These are phyloP conservation scores for Aureobasidium namibiae DNA, from an alignment of 2,329 filamentous ascomycete genomes.

Conservation along the genomic window DNA sequence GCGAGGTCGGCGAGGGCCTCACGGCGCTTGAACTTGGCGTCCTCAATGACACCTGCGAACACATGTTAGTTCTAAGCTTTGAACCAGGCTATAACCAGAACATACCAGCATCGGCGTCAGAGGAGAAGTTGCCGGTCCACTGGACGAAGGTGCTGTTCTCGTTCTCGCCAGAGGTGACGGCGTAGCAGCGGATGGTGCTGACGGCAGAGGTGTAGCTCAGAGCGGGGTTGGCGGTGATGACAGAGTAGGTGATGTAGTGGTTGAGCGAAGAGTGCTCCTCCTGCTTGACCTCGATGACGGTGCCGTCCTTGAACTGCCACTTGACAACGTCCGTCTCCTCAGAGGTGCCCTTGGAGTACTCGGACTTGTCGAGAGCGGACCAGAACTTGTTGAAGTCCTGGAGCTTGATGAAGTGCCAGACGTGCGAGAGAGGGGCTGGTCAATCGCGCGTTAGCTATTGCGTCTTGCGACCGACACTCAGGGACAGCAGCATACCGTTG, in stretches of 20 bases:
- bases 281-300: conserved; percentile 62
- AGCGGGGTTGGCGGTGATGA: conserved; percentile 59
- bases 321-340: conserved; percentile 58
- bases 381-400: conserved; percentile 62
- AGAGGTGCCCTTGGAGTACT: conserved; percentile 54
- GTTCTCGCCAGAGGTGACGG: conserved; percentile 57
- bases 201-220: conserved; percentile 59
- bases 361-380: conserved; percentile 52
- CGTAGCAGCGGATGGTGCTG: conserved; percentile 57
- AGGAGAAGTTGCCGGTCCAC: conserved; percentile 63
- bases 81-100: conserved; percentile 10
- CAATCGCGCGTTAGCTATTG: neutral
- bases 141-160: conserved; percentile 59
- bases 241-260: conserved; percentile 66
- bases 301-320: conserved; percentile 65
- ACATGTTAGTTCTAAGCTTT: neutral
- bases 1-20: conserved; percentile 62
- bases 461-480: neutral
- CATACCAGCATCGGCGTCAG: conserved; percentile 61
- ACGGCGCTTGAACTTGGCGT: conserved; percentile 68
- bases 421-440: conserved; percentile 51
- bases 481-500: conserved; percentile 25
- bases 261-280: conserved; percentile 67
- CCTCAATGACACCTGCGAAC: conserved; percentile 56
- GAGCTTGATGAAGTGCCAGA: conserved; percentile 71